Percentiles rank a stretch among this genome's conserved stretches.
These are phyloP conservation scores for Starmerella vaccinii DNA, from an alignment of 805 yeast genomes.

Conservation along the genomic window DNA sequence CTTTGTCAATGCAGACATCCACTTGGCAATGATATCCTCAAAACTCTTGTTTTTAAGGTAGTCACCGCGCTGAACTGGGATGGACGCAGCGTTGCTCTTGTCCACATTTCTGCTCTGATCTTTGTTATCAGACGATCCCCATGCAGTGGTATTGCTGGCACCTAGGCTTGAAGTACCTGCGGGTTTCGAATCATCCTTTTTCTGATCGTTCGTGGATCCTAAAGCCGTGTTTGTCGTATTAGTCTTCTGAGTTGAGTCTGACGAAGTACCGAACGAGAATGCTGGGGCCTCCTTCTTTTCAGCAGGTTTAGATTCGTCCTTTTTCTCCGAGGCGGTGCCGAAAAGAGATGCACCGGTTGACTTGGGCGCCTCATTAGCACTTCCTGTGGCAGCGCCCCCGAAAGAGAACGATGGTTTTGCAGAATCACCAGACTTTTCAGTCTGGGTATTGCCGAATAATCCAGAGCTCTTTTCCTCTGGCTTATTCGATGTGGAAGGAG, in stretches of 20 bases:
- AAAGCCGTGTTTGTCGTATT: not conserved
- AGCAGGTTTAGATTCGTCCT: not conserved
- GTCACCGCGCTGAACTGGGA: slow-evolving; percentile 34
- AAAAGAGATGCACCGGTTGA: not conserved
- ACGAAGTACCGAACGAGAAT: not conserved
- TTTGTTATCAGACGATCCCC: slow-evolving; percentile 9
- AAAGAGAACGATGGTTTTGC: not conserved
- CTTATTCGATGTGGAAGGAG: not conserved
- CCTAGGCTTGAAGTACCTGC: slow-evolving; percentile 18
- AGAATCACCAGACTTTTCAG: not conserved
- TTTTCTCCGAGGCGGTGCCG: slow-evolving; percentile 14
- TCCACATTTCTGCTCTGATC: slow-evolving; percentile 17
- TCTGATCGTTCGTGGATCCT: not conserved
- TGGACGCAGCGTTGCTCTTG: slow-evolving; percentile 9
- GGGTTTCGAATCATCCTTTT: slow-evolving; percentile 17
- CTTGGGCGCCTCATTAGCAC: not conserved
- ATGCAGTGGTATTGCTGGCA: not conserved
- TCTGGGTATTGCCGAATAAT: not conserved
- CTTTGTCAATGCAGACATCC: slow-evolving; percentile 77
- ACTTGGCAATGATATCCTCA: slow-evolving; percentile 83
- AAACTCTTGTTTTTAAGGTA: slow-evolving; percentile 80
- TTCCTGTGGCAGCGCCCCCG: not conserved
- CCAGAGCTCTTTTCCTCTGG: not conserved
- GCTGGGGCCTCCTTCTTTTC: slow-evolving; percentile 1
- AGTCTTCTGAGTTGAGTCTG: slow-evolving; percentile 10